Evolutionary conservation across 441 rosid genomes (phyloP), one percentile per base, ranked within the genome.

Genomic region (Capsella rubella): DNA sequence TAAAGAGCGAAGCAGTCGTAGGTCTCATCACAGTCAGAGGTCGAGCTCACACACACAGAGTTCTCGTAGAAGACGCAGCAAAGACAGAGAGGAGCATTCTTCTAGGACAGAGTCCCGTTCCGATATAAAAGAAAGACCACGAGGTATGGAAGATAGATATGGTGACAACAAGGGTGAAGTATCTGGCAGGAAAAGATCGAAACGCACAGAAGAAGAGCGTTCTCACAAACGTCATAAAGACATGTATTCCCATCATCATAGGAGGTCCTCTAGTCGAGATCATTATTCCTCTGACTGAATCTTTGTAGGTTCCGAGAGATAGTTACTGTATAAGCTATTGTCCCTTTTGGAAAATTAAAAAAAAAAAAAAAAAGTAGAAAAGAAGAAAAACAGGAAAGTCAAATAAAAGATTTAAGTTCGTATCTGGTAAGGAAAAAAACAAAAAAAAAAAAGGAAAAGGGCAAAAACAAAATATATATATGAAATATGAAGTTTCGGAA

Each of bases 41-140:
- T 46, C 12, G n/a, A 72, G 72, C 69, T 64, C 57, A 34, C 61
- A 78, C 51, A 71, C 71, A 79, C 63, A 78, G 29, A 68, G 78
- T 53, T 29, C 28, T 40, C 73, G 31, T 52, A 72, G 75, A 78
- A 79, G 77, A 65, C 71, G 71, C 69, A 75, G 71, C 25, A 15
- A 34, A 40, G 85, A 76, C 55, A 75, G 78, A 76, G 84, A 75
- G 49, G 79, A 82, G 35, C 52, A n/a, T 57, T 42, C 64, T 60
- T 42, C 64, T 47, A 76, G 47, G 49, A 71, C 25, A 67, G 74
- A 71, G 74, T 81, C 57, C n/a, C 56, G 58, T 18, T 32, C 43
- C 40, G 86, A 83, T 46, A 67, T 72, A 72, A 79, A 76, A 62
- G 84, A 82, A 71, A 78, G 74, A 64, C 74, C 88, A 27, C 42